Percentiles rank a stretch among this genome's conserved stretches.
Evolutionary conservation across 2,329 filamentous ascomycete genomes (phyloP).

Genomic region (Trichophyton benhamiae): DNA sequence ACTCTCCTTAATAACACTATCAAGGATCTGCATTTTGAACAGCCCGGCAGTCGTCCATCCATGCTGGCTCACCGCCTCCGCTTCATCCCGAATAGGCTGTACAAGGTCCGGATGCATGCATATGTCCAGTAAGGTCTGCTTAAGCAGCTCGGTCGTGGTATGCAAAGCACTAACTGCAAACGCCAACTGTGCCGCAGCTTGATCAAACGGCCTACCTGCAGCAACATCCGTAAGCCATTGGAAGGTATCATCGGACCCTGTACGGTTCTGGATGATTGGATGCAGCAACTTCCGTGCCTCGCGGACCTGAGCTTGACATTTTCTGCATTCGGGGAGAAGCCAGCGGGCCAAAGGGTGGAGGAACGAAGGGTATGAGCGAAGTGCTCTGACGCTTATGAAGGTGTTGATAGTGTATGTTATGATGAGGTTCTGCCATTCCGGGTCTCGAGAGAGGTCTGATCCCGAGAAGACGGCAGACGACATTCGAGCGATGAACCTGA

Average conservation of each 20-base stretch:
- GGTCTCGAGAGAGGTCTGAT: conserved; percentile 12
- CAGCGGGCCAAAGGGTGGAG: conserved; percentile 9
- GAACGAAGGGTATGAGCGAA: conserved; percentile 10
- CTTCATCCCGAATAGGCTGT: conserved; percentile 15
- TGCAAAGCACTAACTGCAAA: conserved; percentile 18
- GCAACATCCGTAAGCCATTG: conserved; percentile 19
- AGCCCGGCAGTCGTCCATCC: conserved; percentile 28
- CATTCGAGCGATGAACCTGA: not conserved
- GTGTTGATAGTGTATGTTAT: conserved; percentile 12
- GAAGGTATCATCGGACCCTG: conserved; percentile 14
- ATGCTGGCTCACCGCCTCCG: conserved; percentile 12
- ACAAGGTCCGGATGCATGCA: conserved; percentile 8
- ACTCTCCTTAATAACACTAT: conserved; percentile 33
- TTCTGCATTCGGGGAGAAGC: conserved; percentile 11
- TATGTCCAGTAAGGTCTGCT: conserved; percentile 16
- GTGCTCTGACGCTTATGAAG: conserved; percentile 13
- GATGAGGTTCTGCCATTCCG: conserved; percentile 13
- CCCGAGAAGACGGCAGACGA: conserved; percentile 9
- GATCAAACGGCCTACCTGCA: conserved; percentile 15
- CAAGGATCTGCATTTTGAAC: conserved; percentile 30
- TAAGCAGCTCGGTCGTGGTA: conserved; percentile 17
- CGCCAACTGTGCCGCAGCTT: conserved; percentile 13
- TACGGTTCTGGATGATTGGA: conserved; percentile 9
- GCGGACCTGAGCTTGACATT: conserved; percentile 6
- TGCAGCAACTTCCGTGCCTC: conserved; percentile 13